Evolutionary conservation across 164 flowering plant species (phyloP), one percentile per base, ranked within the genome.

Genomic region (Aristolochia contorta): DNA sequence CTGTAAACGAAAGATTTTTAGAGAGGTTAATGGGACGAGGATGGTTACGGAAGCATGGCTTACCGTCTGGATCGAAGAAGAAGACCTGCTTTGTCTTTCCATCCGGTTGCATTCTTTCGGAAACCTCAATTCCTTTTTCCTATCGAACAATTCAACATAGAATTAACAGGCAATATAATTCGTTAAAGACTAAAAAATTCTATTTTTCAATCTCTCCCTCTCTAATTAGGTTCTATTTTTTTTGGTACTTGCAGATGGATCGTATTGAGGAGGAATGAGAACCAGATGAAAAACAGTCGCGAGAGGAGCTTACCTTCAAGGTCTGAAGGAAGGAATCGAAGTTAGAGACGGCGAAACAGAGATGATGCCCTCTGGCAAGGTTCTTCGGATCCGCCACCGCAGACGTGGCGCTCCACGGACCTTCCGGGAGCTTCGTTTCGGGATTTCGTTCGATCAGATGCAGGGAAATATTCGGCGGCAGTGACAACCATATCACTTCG

Each of bases 41-140:
- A 23, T 25, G 0, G n/a, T 14, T 16, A 2, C 30, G 41, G 1
- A 23, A n/a, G n/a, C n/a, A 66, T 50, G 61, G 47, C 74, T 77
- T 69, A 91, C 98, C 96, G 68, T 92, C 96, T 16, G 96, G 98
- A 69, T 92, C 98, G 65, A 92, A 92, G 84, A 92, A 92, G 79
- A 92, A 89, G 14, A 74, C 83, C 72, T 92, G 96, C 73, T 77
- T 83, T 21, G 87, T 79, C 67, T 79, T 84, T 57, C 95, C 85
- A 67, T 86, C 74, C 15, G 96, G 91, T 12, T 76, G 84, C 16
- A 81, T 67, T 66, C 68, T 84, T 79, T 81, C 85, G 69, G 75
- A 84, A 43, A 72, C 65, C 71, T 81, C 65, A 25, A 86, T 84
- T 32, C 85, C 87, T 69, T 78, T 84, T 15, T 84, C 96, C 95